A percentile compares a stretch with the other conserved stretches of the same genome.
Conservation (phyloP, 331 rosid genomes). For the Quercus tomentella region DNA sequence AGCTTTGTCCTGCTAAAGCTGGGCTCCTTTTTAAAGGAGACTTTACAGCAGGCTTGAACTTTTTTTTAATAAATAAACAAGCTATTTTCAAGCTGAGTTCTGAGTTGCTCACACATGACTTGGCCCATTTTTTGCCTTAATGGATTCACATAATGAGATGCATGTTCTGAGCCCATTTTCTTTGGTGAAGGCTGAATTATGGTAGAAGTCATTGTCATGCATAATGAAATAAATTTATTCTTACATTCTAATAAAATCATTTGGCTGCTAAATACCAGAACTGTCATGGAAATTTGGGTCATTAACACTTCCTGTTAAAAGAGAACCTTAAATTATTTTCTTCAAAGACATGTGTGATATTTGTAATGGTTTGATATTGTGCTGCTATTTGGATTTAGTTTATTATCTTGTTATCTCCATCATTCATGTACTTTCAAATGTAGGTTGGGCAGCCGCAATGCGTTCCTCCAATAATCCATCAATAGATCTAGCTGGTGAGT, state of each 20-base stretch:
- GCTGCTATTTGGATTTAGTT: not conserved
- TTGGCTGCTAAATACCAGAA: not conserved
- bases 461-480: conserved; percentile 38
- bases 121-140: not conserved
- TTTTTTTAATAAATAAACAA: not conserved
- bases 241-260: not conserved
- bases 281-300: not conserved
- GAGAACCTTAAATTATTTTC: conserved; percentile 1
- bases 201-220: not conserved
- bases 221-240: not conserved
- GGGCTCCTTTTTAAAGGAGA: not conserved
- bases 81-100: not conserved
- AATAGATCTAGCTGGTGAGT: conserved; percentile 64
- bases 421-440: conserved; percentile 16
- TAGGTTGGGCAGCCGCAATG: conserved; percentile 77
- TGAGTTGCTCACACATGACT: not conserved
- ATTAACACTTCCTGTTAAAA: not conserved
- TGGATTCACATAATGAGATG: not conserved
- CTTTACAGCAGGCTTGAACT: too few relatives aligned
- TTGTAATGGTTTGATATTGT: conserved; percentile 3
- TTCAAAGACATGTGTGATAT: conserved; percentile 2
- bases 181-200: not conserved
- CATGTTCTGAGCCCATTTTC: not conserved
- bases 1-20: not conserved
- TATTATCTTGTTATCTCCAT: not conserved